These are phyloP conservation scores for Vachellia collinsii DNA, from an alignment of 306 rosid genomes.

Conservation along the genomic window DNA sequence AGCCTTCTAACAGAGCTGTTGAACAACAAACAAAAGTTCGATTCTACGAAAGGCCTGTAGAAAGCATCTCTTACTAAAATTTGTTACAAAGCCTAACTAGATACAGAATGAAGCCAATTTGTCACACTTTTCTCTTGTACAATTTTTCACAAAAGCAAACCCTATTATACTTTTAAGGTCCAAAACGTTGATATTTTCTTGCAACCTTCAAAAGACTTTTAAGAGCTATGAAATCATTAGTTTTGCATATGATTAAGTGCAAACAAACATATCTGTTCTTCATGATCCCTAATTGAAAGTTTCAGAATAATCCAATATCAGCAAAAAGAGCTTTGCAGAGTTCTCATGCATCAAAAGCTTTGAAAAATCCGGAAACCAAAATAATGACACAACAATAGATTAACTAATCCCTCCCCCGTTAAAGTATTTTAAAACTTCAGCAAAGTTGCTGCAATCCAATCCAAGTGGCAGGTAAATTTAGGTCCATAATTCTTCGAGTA, in stretches of 20 bases:
- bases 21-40: background rate
- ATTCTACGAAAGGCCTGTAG: conserved; percentile 15
- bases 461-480: conserved; percentile 6
- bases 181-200: background rate
- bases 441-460: conserved; percentile 8
- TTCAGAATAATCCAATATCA: conserved; percentile 14
- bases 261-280: background rate
- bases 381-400: background rate
- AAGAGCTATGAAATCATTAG: background rate
- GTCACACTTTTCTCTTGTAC: conserved; percentile 3
- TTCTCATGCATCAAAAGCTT: conserved; percentile 7
- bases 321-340: conserved; percentile 9
- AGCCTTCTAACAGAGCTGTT: background rate
- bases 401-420: conserved; percentile 14
- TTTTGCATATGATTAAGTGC: background rate
- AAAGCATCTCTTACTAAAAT: conserved; percentile 20
- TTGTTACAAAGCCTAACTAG: background rate
- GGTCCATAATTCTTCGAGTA: conserved; percentile 23
- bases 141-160: conserved; percentile 18
- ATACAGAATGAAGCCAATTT: background rate
- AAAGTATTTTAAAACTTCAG: background rate
- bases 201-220: background rate
- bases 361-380: background rate
- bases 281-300: background rate
- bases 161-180: conserved; percentile 18